These are phyloP conservation scores for Trichopus zeylanicus DNA, from an alignment of 116 monocot genomes.

Conservation along the genomic window DNA sequence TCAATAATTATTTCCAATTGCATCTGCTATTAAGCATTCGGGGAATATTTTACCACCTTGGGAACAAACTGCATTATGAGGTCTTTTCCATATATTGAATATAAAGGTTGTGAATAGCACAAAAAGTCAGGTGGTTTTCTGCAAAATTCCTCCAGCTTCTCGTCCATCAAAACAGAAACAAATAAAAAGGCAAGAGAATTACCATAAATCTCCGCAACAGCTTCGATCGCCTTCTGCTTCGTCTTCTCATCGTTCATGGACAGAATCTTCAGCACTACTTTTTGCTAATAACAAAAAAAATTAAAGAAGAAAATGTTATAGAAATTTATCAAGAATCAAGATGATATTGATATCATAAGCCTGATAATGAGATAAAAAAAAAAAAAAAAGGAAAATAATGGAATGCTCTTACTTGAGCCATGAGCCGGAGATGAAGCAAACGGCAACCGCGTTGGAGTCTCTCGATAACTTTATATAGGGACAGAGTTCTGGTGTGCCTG, in stretches of 20 bases:
- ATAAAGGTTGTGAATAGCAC: too few relatives aligned
- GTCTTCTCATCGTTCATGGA: conserved; percentile 82
- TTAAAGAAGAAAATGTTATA: too few relatives aligned
- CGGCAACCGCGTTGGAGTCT: background rate
- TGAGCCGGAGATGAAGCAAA: background rate
- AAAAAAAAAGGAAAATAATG: background rate
- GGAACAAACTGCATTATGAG: too few relatives aligned
- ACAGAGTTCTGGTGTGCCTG: background rate
- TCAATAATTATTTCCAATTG: too few relatives aligned
- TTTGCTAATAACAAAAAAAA: conserved; percentile 33
- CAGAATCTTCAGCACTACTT: conserved; percentile 65
- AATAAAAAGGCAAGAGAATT: background rate
- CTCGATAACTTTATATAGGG: background rate
- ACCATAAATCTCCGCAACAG: conserved; percentile 85
- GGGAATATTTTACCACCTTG: too few relatives aligned
- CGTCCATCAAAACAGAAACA: too few relatives aligned
- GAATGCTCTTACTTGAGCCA: background rate
- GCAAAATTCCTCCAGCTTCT: too few relatives aligned
- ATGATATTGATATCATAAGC: background rate
- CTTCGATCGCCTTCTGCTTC: conserved; percentile 88
- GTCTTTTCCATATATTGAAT: too few relatives aligned
- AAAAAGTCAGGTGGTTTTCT: too few relatives aligned
- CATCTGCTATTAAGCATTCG: too few relatives aligned
- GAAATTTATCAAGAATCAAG: too few relatives aligned
- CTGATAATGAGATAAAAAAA: background rate